Conservation (phyloP, 2,329 filamentous ascomycete species). For the Chalara sp. region DNA sequence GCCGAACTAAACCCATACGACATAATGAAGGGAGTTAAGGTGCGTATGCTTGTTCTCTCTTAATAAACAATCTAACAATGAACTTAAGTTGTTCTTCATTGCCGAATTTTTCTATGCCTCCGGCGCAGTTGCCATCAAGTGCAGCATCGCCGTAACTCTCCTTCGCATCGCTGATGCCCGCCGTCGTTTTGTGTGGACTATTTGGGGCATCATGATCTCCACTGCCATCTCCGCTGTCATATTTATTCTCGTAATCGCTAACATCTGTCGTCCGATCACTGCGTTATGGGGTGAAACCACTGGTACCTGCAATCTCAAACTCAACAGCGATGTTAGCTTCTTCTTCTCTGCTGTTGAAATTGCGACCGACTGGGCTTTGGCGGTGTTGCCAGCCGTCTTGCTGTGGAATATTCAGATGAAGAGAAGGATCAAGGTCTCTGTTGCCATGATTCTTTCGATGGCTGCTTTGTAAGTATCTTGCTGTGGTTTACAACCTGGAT, state of each 20-base stretch:
- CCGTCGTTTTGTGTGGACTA: slow-evolving; percentile 21
- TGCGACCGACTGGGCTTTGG: slow-evolving; percentile 28
- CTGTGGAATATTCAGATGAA: slow-evolving; percentile 37
- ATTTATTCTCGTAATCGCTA: slow-evolving; percentile 24
- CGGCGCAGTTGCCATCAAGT: slow-evolving; percentile 24
- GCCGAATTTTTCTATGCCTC: slow-evolving; percentile 33
- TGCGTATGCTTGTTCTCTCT: slow-evolving; percentile 4
- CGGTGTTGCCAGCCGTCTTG: slow-evolving; percentile 32
- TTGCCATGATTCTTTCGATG: slow-evolving; percentile 35
- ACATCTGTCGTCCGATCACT: slow-evolving; percentile 27
- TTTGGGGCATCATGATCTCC: slow-evolving; percentile 21
- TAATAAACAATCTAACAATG: slow-evolving; percentile 5
- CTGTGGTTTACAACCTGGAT: background rate
- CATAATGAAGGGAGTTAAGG: slow-evolving; percentile 19
- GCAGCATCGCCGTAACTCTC: slow-evolving; percentile 25
- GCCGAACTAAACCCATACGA: slow-evolving; percentile 6
- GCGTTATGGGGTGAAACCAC: slow-evolving; percentile 25
- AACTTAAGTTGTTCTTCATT: slow-evolving; percentile 28
- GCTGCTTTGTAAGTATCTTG: slow-evolving; percentile 32
- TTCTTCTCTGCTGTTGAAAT: slow-evolving; percentile 31
- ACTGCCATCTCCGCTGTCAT: slow-evolving; percentile 19
- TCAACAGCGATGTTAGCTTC: slow-evolving; percentile 28
- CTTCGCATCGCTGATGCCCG: slow-evolving; percentile 27
- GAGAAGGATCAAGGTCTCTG: slow-evolving; percentile 36
- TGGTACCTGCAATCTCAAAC: slow-evolving; percentile 21